Evolutionary conservation across 164 flowering plant species (phyloP), one percentile per base, ranked within the genome.

Genomic region (Annona cherimola): DNA sequence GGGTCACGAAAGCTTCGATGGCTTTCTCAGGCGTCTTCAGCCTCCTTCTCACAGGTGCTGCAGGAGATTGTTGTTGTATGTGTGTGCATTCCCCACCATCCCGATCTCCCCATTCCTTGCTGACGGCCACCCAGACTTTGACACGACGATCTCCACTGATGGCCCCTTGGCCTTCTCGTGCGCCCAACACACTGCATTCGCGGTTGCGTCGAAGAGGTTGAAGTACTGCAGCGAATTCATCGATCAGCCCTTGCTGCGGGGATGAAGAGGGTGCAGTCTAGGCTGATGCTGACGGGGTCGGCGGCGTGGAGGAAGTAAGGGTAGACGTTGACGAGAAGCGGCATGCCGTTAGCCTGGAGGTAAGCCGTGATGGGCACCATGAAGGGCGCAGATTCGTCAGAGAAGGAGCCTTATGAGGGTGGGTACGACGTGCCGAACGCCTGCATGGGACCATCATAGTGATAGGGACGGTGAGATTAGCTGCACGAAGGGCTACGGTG

Each of bases 21-120:
- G 9, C 26, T 41, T 61, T 63, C 55, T 68, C 67, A 18, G 74
- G 68, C 64, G 67, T 71, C 40, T 71, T 63, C 6, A 68, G 74
- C 7, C 67, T 61, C 66, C 74, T 68, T 14, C 35, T 6, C 41
- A 71, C 54, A 69, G 8, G 3, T 69, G 45, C 2, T 61, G 11
- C 12, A 69, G 35, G 14, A 69, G 39, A n/a, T 70, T 60, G 40
- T 70, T 70, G 19, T 42, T 61, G 41, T 69, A 71, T 9, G 67
- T 7, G 42, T 2, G 9, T 5, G 66, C 65, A 35, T 45, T 26
- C 4, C 0, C 41, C 2, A 60, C 8, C 5, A 68, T 71, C 2
- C 59, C 60, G 4, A 61, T 44, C 2, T 69, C 45, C 43, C 73
- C 67, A 26, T 71, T 35, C 20, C 59, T 67, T 0, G 19, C 73